Percentiles rank a stretch among this genome's conserved stretches.
phyloP scores from a whole-genome alignment of 1,284 basidiomycete species.

The Cutaneotrichosporon sp. region DNA sequence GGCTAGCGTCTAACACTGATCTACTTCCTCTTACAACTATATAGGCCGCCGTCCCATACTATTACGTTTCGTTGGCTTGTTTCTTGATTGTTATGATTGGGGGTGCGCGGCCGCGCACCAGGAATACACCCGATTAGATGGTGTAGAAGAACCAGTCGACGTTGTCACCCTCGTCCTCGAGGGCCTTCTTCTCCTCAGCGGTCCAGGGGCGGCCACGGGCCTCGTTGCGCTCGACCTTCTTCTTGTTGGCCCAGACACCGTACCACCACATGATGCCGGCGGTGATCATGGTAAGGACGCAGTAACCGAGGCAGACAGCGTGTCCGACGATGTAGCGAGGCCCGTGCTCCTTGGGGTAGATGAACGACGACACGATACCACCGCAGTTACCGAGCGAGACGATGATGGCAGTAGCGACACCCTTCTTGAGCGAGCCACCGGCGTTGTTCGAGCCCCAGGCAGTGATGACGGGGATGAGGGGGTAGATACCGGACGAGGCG shows the following conservation, averaged over 20 bases:
- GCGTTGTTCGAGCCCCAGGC: slow-evolving; percentile 62
- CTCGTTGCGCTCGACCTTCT: slow-evolving; percentile 33
- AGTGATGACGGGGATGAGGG: slow-evolving; percentile 59
- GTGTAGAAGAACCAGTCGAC: slow-evolving; percentile 44
- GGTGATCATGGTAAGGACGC: slow-evolving; percentile 26
- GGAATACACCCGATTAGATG: slow-evolving; percentile 22
- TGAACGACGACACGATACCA: slow-evolving; percentile 57
- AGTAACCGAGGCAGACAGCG: slow-evolving; percentile 39
- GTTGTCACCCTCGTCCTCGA: slow-evolving; percentile 41
- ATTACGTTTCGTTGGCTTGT: neutral
- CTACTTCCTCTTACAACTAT: slow-evolving; percentile 12
- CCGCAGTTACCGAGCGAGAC: slow-evolving; percentile 61
- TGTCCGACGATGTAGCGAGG: slow-evolving; percentile 38
- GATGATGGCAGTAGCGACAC: slow-evolving; percentile 60
- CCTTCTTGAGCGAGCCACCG: slow-evolving; percentile 61
- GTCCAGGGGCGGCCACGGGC: slow-evolving; percentile 36
- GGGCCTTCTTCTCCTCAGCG: slow-evolving; percentile 35
- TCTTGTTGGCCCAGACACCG: slow-evolving; percentile 29
- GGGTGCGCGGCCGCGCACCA: neutral
- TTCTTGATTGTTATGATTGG: neutral
- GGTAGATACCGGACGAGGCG: slow-evolving; percentile 60
- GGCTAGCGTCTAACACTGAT: slow-evolving; percentile 6
- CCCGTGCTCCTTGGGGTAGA: slow-evolving; percentile 49
- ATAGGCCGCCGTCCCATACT: slow-evolving; percentile 4
- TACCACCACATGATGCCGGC: slow-evolving; percentile 33